These are phyloP conservation scores for Rhodotorula glutinis DNA, from an alignment of 1,284 basidiomycete genomes.

Conservation along the genomic window DNA sequence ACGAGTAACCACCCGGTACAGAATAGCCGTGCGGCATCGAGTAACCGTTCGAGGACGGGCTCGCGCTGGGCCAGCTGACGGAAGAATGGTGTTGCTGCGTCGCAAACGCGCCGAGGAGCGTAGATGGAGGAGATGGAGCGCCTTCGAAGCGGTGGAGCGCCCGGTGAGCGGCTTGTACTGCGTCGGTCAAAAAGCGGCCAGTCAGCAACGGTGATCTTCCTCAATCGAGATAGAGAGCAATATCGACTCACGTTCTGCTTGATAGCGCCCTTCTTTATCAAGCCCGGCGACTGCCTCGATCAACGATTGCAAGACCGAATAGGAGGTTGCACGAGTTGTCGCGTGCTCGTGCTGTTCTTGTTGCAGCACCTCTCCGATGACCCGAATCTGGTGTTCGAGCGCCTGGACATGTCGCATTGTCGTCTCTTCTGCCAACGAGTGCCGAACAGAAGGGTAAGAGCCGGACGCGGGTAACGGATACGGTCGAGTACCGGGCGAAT, in stretches of 20 bases:
- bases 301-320: slow-evolving; percentile 12
- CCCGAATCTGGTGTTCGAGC: slow-evolving; percentile 19
- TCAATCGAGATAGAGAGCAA: neutral
- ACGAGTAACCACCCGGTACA: too few species aligned
- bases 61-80: too few species aligned
- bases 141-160: slow-evolving; percentile 11
- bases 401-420: slow-evolving; percentile 5
- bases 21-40: neutral
- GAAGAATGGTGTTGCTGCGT: neutral
- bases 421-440: slow-evolving; percentile 1
- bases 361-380: slow-evolving; percentile 10
- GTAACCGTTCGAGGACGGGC: neutral
- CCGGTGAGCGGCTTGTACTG: slow-evolving; percentile 22
- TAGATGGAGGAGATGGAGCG: neutral
- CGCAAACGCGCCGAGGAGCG: neutral
- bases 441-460: neutral
- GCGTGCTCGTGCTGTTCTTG: slow-evolving; percentile 21
- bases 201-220: neutral
- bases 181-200: neutral
- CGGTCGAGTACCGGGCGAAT: slow-evolving; percentile 2
- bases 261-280: slow-evolving; percentile 3
- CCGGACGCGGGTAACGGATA: neutral
- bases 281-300: slow-evolving; percentile 10
- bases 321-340: neutral
- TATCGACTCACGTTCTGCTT: slow-evolving; percentile 9